These are phyloP conservation scores for Plectosphaerella cucumerina DNA, from an alignment of 2,329 filamentous ascomycete genomes.

Conservation along the genomic window DNA sequence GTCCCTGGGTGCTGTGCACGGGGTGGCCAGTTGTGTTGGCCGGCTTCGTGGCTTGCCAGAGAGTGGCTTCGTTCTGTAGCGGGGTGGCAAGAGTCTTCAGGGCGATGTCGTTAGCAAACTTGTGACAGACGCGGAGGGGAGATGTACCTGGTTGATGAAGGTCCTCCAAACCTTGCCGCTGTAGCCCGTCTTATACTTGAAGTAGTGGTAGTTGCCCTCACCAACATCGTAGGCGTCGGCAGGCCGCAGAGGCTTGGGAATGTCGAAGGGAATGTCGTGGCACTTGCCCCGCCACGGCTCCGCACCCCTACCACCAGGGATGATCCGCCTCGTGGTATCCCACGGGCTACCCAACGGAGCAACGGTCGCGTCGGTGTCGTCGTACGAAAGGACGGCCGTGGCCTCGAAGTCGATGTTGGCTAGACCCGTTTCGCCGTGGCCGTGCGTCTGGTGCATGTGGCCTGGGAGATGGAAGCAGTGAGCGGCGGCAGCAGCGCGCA, in stretches of 20 bases:
- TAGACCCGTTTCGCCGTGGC: slow-evolving; percentile 5
- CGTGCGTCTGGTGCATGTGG: slow-evolving; percentile 6
- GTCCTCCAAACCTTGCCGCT: slow-evolving; percentile 23
- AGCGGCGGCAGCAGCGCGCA: slow-evolving; percentile 22
- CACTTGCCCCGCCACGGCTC: slow-evolving; percentile 8
- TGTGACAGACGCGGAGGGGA: not conserved
- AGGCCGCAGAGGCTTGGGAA: slow-evolving; percentile 12
- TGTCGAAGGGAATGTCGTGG: slow-evolving; percentile 14
- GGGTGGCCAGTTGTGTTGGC: slow-evolving; percentile 6
- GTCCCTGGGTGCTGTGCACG: slow-evolving; percentile 6
- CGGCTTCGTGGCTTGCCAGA: slow-evolving; percentile 8
- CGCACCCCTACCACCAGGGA: slow-evolving; percentile 1
- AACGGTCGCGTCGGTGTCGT: slow-evolving; percentile 8
- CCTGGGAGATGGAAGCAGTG: slow-evolving; percentile 10
- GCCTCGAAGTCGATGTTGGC: slow-evolving; percentile 10
- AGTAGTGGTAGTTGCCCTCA: slow-evolving; percentile 10
- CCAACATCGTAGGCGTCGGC: slow-evolving; percentile 14
- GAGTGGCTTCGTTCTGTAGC: slow-evolving; percentile 9
- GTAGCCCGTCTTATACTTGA: slow-evolving; percentile 6
- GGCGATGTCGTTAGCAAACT: not conserved
- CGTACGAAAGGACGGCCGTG: slow-evolving; percentile 12
- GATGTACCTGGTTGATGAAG: slow-evolving; percentile 5
- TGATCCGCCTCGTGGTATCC: slow-evolving; percentile 6
- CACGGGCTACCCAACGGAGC: slow-evolving; percentile 12
- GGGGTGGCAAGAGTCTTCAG: slow-evolving; percentile 14